These are phyloP conservation scores for Mycena metata DNA, from an alignment of 768 basidiomycete genomes.

Conservation along the genomic window DNA sequence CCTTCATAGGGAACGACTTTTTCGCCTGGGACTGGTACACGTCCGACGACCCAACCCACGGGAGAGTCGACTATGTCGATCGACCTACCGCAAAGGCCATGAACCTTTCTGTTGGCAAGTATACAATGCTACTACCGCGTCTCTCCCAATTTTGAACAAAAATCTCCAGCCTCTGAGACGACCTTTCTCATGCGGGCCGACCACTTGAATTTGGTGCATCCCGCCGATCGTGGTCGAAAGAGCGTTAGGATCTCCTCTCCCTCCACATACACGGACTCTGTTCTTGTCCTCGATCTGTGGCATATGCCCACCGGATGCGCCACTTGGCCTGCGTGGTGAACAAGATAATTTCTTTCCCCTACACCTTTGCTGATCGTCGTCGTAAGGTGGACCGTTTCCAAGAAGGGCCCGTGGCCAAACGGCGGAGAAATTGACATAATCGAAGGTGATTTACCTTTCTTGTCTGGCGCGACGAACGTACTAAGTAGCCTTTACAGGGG, in stretches of 20 bases:
- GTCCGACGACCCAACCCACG: slow-evolving; percentile 72
- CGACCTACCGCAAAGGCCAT: slow-evolving; percentile 53
- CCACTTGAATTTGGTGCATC: slow-evolving; percentile 50
- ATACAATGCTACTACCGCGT: neutral
- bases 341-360: neutral
- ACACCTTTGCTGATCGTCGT: neutral
- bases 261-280: slow-evolving; percentile 58
- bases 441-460: slow-evolving; percentile 55
- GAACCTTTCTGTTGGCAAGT: slow-evolving; percentile 64
- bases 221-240: slow-evolving; percentile 62
- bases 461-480: neutral
- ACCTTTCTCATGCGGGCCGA: slow-evolving; percentile 75
- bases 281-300: slow-evolving; percentile 64
- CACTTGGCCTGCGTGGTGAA: slow-evolving; percentile 74
- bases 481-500: slow-evolving; percentile 48
- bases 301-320: slow-evolving; percentile 74
- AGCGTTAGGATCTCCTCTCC: slow-evolving; percentile 68
- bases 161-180: slow-evolving; percentile 48
- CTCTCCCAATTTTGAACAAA: neutral
- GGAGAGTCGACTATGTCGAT: slow-evolving; percentile 72
- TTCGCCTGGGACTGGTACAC: slow-evolving; percentile 66
- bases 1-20: slow-evolving; percentile 54
- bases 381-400: slow-evolving; percentile 60
- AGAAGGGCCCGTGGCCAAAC: slow-evolving; percentile 67
- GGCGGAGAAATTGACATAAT: slow-evolving; percentile 76